Percentiles rank a stretch among this genome's conserved stretches.
Conservation (phyloP, 2,329 filamentous ascomycete species). For the Fusarium subglutinans region DNA sequence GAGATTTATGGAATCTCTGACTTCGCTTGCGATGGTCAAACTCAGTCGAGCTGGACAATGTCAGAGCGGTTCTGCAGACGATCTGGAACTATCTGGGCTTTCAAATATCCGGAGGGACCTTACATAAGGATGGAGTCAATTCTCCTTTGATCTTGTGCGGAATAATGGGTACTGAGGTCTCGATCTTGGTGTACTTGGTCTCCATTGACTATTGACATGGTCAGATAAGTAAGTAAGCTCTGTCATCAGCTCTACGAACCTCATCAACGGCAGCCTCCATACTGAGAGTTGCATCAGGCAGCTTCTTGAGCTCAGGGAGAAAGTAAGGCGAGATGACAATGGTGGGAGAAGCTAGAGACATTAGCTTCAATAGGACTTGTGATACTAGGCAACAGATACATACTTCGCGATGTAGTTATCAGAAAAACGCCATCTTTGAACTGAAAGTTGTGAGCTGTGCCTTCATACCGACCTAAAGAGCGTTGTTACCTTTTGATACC, state of each 20-base stretch:
- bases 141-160: neutral
- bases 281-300: conserved; percentile 13
- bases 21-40: neutral
- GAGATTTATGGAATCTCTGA: neutral
- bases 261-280: conserved; percentile 31
- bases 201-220: neutral
- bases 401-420: conserved; percentile 29
- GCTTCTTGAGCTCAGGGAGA: conserved; percentile 23
- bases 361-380: neutral
- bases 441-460: neutral
- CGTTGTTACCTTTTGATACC: conserved; percentile 12
- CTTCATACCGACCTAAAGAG: fast-evolving
- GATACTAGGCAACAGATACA: neutral
- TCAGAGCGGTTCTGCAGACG: neutral
- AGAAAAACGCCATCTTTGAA: conserved; percentile 23
- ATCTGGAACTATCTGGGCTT: fast-evolving
- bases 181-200: neutral
- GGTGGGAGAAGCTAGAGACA: conserved; percentile 5
- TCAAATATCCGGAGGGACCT: fast-evolving
- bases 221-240: fast-evolving
- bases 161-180: neutral
- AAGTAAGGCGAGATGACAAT: conserved; percentile 24
- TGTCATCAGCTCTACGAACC: neutral
- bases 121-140: neutral
- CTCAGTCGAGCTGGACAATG: neutral